Percentiles rank a stretch among this genome's conserved stretches.
Conservation (phyloP, 1,284 basidiomycete species). For the Ustilago esculenta region DNA sequence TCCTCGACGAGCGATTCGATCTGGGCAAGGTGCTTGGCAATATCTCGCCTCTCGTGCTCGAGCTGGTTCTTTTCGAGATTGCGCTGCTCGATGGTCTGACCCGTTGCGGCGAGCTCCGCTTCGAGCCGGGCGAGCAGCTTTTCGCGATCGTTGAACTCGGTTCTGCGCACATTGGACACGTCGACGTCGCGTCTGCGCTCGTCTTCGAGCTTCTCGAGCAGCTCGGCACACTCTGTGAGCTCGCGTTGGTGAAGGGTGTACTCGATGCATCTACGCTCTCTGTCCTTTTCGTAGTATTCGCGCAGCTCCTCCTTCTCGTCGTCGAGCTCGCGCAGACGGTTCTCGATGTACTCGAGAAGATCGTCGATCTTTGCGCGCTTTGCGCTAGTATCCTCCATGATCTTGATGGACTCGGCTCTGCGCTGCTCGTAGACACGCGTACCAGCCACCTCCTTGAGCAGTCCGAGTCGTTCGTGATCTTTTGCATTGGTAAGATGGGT, state of each 20-base stretch:
- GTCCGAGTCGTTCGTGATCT: constrained; percentile 88
- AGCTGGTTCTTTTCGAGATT: constrained; percentile 77
- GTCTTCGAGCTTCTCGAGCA: constrained; percentile 77
- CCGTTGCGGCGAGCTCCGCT: constrained; percentile 76
- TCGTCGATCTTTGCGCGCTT: constrained; percentile 92
- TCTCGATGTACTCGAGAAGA: constrained; percentile 88
- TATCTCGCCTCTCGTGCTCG: constrained; percentile 74
- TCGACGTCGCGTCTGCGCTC: constrained; percentile 81
- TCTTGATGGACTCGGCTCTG: constrained; percentile 86
- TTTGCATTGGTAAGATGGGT: constrained; percentile 97
- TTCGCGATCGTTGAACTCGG: constrained; percentile 84
- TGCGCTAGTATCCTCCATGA: constrained; percentile 96
- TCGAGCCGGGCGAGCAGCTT: constrained; percentile 77
- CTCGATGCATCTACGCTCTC: constrained; percentile 91
- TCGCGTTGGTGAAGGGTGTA: constrained; percentile 93
- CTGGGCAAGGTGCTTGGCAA: constrained; percentile 75
- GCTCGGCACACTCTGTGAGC: constrained; percentile 83
- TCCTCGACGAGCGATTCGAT: constrained; percentile 81
- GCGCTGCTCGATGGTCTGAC: constrained; percentile 78
- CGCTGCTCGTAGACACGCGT: constrained; percentile 98
- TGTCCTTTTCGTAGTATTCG: constrained; percentile 94
- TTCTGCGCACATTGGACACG: constrained; percentile 78
- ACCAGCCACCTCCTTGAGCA: constrained; percentile 97
- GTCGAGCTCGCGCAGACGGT: constrained; percentile 87
- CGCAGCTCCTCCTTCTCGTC: constrained; percentile 97